phyloP scores from a whole-genome alignment of 169 alveolate species.

The Eimeria tenella region DNA sequence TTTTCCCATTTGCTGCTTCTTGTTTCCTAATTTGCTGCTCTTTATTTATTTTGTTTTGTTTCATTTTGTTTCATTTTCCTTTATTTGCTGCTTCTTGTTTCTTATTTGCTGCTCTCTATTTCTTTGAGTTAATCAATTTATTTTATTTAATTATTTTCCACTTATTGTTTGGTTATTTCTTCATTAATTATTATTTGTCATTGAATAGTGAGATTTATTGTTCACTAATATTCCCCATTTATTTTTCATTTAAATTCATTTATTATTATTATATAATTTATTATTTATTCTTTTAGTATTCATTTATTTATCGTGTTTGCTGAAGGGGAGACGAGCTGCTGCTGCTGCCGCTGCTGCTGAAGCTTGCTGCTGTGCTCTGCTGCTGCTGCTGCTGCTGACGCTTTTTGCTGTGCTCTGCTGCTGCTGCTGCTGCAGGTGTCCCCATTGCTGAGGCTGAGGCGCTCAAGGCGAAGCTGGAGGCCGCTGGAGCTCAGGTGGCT shows the following conservation, averaged over 20 bases:
- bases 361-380: background rate
- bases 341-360: background rate
- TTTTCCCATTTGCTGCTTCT: background rate
- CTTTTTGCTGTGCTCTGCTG: background rate
- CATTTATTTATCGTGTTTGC: too few species aligned
- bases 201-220: too few species aligned
- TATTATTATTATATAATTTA: too few species aligned
- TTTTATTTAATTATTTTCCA: too few species aligned
- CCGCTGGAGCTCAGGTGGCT: constrained; percentile 88
- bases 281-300: too few species aligned
- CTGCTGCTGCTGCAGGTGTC: constrained; percentile 77
- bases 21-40: background rate
- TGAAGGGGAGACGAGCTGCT: too few species aligned
- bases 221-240: too few species aligned
- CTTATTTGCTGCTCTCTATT: background rate
- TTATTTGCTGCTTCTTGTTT: background rate
- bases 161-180: background rate
- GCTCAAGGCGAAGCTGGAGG: constrained; percentile 85
- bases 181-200: too few species aligned
- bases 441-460: constrained; percentile 88
- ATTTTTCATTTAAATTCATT: too few species aligned
- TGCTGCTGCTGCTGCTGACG: background rate
- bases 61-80: background rate
- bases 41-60: background rate
- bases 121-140: too few species aligned